These are phyloP conservation scores for Flaveria bidentis DNA, from an alignment of 129 eudicot species.

Conservation along the genomic window DNA sequence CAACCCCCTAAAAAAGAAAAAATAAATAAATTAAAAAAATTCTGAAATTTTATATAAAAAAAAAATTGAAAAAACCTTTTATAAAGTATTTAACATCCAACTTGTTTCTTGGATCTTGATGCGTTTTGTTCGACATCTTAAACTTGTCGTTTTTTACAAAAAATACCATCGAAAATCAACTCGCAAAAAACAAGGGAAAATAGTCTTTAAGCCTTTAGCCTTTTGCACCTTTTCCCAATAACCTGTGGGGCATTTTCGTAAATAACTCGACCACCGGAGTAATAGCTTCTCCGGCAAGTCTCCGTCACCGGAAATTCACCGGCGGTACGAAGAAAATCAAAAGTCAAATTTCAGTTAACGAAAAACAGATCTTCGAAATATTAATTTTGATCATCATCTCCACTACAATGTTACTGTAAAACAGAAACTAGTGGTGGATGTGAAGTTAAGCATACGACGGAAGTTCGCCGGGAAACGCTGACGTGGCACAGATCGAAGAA, in stretches of 20 bases:
- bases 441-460: not conserved
- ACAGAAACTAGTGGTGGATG: not conserved
- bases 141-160: not conserved
- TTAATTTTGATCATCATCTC: not conserved
- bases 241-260: slow-evolving; percentile 1
- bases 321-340: not conserved
- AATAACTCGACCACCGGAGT: not conserved
- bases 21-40: not conserved
- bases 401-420: not conserved
- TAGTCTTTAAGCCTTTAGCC: not conserved
- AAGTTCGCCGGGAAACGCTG: slow-evolving; percentile 8
- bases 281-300: not conserved
- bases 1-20: not conserved
- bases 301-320: not conserved
- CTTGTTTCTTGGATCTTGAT: slow-evolving; percentile 31
- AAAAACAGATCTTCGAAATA: not conserved
- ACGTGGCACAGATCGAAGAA: slow-evolving; percentile 26
- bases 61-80: not conserved
- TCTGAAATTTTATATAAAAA: not conserved
- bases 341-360: slow-evolving; percentile 13
- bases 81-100: not conserved
- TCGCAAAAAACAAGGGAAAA: slow-evolving; percentile 17
- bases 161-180: slow-evolving; percentile 23
- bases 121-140: slow-evolving; percentile 15
- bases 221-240: not conserved